Evolutionary conservation across 225 moss, liverwort and hornwort genomes (phyloP), one percentile per base, ranked within the genome.

Genomic region (Bryum argenteum): DNA sequence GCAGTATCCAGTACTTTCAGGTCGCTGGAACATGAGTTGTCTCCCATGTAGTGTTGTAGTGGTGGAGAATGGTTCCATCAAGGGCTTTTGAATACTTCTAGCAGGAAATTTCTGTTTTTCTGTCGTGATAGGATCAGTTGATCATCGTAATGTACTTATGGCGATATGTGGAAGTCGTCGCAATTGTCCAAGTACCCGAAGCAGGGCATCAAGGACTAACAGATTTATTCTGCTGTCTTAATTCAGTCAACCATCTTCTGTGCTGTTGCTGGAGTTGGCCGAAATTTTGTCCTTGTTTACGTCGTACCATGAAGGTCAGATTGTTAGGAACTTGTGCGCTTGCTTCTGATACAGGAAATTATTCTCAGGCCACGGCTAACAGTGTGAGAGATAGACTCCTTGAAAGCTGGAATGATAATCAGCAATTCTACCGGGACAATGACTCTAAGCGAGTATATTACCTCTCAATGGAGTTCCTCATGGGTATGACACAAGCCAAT

Each of bases 381-480:
- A 95, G 92, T 71, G 95, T 95, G 71, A 89, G 89, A 78, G 95
- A 95, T 78, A 88, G 95, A 54, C 85, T 95, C 16, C 89, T 95
- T 74, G 95, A 92, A 72, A 95, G 95, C 76, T 95, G 95, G 95
- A 92, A 92, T 56, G 95, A 95, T 58, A 95, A 87, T 65, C 95
- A 95, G 67, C 89, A 95, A 77, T 92, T 78, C 59, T 92, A 90
- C 71, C 84, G 92, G 71, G 92, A 89, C 58, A 78, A 82, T 79
- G 95, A 92, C 72, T 83, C 87, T 7, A 95, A 95, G 82, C 89
- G 95, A 81, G 95, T 95, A 28, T 95, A 92, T 75, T 95, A 95
- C 71, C 82, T 95, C 33, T 92, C 95, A 37, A 95, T 95, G 95
- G 95, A 95, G 75, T 95, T 95, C 78, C 78, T 95, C 53, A 95